These are phyloP conservation scores for Cystobasidiaceae sp. DNA, from an alignment of 1,284 basidiomycete species.

Conservation along the genomic window DNA sequence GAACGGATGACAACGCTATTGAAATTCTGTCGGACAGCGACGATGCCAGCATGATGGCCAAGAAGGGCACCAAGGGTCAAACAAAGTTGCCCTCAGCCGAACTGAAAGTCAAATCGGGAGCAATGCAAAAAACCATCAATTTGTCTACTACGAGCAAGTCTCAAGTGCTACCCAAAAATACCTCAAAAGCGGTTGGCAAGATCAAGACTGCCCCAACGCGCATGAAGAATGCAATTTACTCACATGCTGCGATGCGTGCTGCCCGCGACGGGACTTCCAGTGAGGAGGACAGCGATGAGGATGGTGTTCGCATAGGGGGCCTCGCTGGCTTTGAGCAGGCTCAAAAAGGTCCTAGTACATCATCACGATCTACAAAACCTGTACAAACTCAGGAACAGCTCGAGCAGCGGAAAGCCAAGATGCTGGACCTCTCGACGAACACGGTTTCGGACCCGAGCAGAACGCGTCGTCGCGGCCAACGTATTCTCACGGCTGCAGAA, in stretches of 20 bases:
- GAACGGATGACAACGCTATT: no score
- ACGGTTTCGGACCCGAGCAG: constrained; percentile 35
- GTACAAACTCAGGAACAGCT: constrained; percentile 51
- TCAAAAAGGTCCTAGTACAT: not conserved
- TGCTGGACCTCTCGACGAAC: constrained; percentile 54
- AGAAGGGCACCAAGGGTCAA: not conserved
- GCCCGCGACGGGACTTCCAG: constrained; percentile 12
- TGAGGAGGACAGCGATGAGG: constrained; percentile 20
- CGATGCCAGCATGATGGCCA: no score
- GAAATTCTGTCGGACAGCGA: no score
- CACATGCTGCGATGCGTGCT: constrained; percentile 33
- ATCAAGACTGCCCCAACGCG: constrained; percentile 15
- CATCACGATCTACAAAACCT: not conserved
- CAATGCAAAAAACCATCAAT: not conserved
- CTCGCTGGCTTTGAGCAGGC: constrained; percentile 3
- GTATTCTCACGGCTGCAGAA: constrained; percentile 50
- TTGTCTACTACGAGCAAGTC: not conserved
- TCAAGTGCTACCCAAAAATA: constrained; percentile 54
- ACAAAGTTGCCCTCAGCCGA: constrained; percentile 6
- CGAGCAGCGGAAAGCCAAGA: constrained; percentile 64
- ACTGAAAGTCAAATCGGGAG: not conserved
- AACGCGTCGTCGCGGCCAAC: constrained; percentile 45
- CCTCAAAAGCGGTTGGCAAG: constrained; percentile 61
- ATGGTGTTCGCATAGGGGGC: not conserved
- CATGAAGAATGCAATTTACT: constrained; percentile 31